Evolutionary conservation across 2,329 filamentous ascomycete genomes (phyloP), one percentile per base, ranked within the genome.

Genomic region (Monascus ruber): DNA sequence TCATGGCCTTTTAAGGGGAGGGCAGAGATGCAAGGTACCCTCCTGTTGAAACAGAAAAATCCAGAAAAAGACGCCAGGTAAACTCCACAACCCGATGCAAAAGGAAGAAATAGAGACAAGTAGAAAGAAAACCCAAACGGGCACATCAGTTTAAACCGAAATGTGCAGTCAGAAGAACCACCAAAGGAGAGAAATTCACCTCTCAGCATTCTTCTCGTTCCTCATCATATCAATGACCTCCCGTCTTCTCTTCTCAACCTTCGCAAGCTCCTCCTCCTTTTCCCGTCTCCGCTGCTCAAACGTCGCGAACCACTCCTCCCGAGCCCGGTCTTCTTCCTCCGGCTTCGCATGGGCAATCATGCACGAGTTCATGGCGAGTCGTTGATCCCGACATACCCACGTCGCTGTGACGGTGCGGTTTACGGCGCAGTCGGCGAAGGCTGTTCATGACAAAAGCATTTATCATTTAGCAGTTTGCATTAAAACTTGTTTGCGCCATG

Each of bases 301-400:
- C 47, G 76, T 73, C 37, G 79, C 77, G 62, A 96, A 96, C 91
- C 91, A 98, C 59, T 96, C 87, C 62, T 87, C 84, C 38, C 91
- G 73, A 47, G 91, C 91, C 24, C 78, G 79, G 66, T 98, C 91
- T 63, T 93, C 76, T 60, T 93, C 85, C 39, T 75, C 78, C 47
- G 80, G 83, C 47, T 85, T 93, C 40, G 89, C 88, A 66, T 93
- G 83, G 40, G 73, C 64, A 50, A 88, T 73, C 87, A 98, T 95
- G 69, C 91, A 98, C 45, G 70, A 73, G 67, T 98, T 98, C 91
- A 98, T 98, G 29, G 74, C 72, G 46, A 81, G 79, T 54, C 87
- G 83, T 56, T 88, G 74, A 36, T 73, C 66, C 39, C 86, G 81
- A 69, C 91, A 98, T 38, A 79, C 76, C 71, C 91, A 95, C 8